Conservation (phyloP, 441 rosid species). For the Geranium incanum region DNA sequence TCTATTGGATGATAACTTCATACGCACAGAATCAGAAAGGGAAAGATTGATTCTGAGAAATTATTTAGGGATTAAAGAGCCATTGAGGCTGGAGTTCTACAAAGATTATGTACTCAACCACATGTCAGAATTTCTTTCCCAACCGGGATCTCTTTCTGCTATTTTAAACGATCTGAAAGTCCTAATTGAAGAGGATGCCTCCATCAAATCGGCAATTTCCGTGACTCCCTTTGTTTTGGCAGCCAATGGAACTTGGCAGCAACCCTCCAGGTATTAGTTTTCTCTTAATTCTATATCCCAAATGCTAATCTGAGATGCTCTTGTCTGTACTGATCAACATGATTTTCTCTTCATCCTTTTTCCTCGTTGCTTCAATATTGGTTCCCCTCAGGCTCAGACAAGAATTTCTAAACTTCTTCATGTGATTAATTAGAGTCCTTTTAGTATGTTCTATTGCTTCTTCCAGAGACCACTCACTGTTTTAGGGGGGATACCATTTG, state of each 20-base stretch:
- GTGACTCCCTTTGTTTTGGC: conserved; percentile 72
- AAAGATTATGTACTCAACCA: conserved; percentile 69
- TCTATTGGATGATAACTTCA: conserved; percentile 79
- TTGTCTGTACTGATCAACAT: neutral
- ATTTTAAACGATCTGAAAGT: conserved; percentile 75
- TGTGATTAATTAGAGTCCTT: neutral
- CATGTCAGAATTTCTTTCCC: conserved; percentile 77
- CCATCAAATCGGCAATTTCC: conserved; percentile 56
- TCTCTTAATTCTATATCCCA: neutral
- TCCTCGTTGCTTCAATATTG: neutral
- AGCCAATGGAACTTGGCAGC: conserved; percentile 87
- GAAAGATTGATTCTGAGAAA: conserved; percentile 62
- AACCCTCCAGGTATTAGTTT: conserved; percentile 68
- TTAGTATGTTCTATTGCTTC: neutral
- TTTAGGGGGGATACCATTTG: neutral
- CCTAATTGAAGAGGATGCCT: conserved; percentile 55
- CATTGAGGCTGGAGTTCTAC: conserved; percentile 72
- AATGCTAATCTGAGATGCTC: conserved; percentile 4
- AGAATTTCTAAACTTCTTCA: neutral
- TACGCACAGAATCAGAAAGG: conserved; percentile 85
- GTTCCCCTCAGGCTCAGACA: neutral
- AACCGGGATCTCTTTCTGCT: conserved; percentile 55
- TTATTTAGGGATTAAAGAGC: conserved; percentile 68
- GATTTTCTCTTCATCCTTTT: neutral
- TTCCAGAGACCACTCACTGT: neutral